phyloP scores from a whole-genome alignment of 148 eudicot species.

The Fallopia convolvulus region DNA sequence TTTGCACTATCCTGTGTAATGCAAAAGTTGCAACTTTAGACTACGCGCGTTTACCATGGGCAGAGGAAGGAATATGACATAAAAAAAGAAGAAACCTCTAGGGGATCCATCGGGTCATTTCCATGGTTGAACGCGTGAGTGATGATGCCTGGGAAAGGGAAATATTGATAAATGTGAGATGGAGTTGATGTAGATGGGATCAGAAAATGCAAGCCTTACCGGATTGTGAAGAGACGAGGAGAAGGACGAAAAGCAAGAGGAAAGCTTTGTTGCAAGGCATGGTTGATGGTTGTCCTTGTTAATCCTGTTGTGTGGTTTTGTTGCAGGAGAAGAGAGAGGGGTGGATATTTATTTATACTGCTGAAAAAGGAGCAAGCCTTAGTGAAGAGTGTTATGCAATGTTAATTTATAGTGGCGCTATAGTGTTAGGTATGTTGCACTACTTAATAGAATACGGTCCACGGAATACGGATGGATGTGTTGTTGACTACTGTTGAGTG shows the following conservation, averaged over 20 bases:
- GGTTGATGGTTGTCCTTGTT: not conserved
- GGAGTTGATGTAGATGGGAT: not conserved
- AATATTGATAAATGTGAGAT: not conserved
- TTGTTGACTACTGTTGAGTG: not conserved
- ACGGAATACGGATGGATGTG: conserved; percentile 5
- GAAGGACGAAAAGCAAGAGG: conserved; percentile 24
- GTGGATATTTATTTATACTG: conserved; percentile 28
- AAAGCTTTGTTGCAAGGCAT: conserved; percentile 36
- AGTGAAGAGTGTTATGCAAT: not conserved
- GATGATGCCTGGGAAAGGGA: conserved; percentile 18
- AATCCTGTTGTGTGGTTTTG: not conserved
- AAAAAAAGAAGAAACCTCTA: conserved; percentile 25
- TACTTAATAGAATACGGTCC: not conserved
- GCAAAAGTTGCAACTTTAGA: not conserved
- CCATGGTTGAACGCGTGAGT: conserved; percentile 13
- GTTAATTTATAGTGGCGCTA: conserved; percentile 19
- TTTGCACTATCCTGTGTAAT: conserved; percentile 20
- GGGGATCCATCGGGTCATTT: conserved; percentile 8
- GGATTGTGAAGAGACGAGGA: conserved; percentile 25
- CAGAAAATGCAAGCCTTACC: conserved; percentile 9
- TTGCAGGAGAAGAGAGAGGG: not conserved
- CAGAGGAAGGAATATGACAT: not conserved
- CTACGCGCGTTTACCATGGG: not conserved
- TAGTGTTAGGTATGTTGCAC: conserved; percentile 15
- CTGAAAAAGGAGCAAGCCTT: conserved; percentile 2